These are phyloP conservation scores for Cutaneotrichosporon sp. DNA, from an alignment of 1,284 basidiomycete genomes.

Conservation along the genomic window DNA sequence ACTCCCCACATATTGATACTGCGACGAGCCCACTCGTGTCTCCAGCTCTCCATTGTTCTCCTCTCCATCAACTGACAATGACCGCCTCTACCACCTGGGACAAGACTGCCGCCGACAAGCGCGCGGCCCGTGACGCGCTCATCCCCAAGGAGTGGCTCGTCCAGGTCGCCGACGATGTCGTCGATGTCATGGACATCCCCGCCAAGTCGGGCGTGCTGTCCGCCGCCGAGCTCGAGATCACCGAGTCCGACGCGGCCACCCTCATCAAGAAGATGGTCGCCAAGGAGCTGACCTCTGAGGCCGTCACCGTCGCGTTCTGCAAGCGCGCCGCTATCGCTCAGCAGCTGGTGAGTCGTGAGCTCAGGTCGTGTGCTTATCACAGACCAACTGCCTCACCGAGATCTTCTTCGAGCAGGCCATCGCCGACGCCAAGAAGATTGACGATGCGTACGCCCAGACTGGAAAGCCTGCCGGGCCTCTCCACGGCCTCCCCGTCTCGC, in stretches of 20 bases:
- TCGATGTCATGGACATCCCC: constrained; percentile 62
- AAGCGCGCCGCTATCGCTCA: constrained; percentile 80
- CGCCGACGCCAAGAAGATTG: constrained; percentile 52
- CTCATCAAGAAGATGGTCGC: constrained; percentile 34
- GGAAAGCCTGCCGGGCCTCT: constrained; percentile 55
- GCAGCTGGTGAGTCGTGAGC: constrained; percentile 66
- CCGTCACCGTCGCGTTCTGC: constrained; percentile 61
- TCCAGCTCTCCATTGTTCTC: neutral
- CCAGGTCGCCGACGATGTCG: constrained; percentile 52
- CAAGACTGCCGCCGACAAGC: constrained; percentile 60
- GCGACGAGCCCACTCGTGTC: neutral
- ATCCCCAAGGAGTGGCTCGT: constrained; percentile 65
- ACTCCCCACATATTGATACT: too few relatives aligned
- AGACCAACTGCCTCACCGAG: constrained; percentile 56
- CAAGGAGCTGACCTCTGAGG: constrained; percentile 33
- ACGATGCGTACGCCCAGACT: constrained; percentile 48
- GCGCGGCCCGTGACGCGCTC: constrained; percentile 58
- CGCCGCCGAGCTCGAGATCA: constrained; percentile 66
- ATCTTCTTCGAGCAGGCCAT: constrained; percentile 56
- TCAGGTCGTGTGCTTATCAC: neutral
- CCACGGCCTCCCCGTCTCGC: constrained; percentile 59
- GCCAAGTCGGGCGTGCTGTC: constrained; percentile 64
- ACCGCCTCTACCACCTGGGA: constrained; percentile 55
- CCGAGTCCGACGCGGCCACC: constrained; percentile 54
- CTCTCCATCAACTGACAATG: constrained; percentile 12